Percentiles rank a stretch among this genome's conserved stretches.
Conservation (phyloP, 2,329 filamentous ascomycete genomes). For the Lasiodiplodia sp. region DNA sequence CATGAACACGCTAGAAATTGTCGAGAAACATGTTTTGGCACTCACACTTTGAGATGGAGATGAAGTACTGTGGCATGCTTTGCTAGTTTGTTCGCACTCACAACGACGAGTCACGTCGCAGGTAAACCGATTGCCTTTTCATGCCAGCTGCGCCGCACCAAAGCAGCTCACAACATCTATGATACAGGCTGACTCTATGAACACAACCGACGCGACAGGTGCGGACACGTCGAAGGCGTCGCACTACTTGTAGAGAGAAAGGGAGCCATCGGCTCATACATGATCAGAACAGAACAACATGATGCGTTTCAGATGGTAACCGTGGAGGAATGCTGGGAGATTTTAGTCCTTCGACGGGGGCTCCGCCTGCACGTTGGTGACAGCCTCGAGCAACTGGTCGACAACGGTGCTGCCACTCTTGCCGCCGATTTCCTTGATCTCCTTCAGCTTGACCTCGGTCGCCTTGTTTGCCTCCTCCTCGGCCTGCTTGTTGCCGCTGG, state of each 20-base stretch:
- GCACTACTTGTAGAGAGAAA: not conserved
- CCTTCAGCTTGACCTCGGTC: conserved; percentile 79
- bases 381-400: conserved; percentile 82
- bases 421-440: conserved; percentile 81
- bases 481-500: conserved; percentile 81
- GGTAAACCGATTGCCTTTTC: conserved; percentile 16
- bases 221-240: not conserved
- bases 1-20: not conserved
- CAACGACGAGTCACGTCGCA: conserved; percentile 7
- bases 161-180: conserved; percentile 25
- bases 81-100: conserved; percentile 9
- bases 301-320: conserved; percentile 27
- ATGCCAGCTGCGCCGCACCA: conserved; percentile 10
- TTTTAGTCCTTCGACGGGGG: conserved; percentile 50
- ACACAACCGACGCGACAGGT: conserved; percentile 14
- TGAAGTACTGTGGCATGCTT: not conserved
- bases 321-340: conserved; percentile 4
- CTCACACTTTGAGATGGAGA: not conserved
- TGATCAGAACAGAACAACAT: conserved; percentile 25
- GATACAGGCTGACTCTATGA: conserved; percentile 29
- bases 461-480: conserved; percentile 79
- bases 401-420: conserved; percentile 82
- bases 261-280: conserved; percentile 15
- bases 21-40: not conserved
- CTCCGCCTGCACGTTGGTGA: conserved; percentile 82